phyloP scores from a whole-genome alignment of 2,329 filamentous ascomycete species.

The Coniochaeta prunicola region DNA sequence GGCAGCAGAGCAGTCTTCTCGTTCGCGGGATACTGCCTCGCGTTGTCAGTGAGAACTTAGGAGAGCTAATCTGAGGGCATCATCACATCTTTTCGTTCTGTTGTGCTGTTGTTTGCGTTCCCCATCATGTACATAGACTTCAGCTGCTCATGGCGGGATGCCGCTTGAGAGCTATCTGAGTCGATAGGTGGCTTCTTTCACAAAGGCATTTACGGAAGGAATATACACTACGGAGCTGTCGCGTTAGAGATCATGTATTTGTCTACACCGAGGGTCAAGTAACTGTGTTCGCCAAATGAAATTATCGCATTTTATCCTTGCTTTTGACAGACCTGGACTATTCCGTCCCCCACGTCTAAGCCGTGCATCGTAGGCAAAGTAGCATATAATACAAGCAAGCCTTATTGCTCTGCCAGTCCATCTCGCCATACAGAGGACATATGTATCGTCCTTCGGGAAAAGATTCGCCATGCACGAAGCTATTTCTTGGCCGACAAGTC shows the following conservation, averaged over 20 bases:
- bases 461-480: background rate
- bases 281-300: background rate
- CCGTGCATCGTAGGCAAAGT: background rate
- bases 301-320: background rate
- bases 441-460: background rate
- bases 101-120: background rate
- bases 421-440: background rate
- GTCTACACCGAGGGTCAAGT: background rate
- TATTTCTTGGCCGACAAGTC: background rate
- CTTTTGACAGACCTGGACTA: background rate
- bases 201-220: background rate
- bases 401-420: background rate
- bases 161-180: background rate
- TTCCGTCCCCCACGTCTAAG: background rate
- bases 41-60: slow-evolving; percentile 31
- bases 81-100: background rate
- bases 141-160: background rate
- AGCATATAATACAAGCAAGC: slow-evolving; percentile 1
- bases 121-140: background rate
- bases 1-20: slow-evolving; percentile 19
- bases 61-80: slow-evolving; percentile 34
- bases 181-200: background rate
- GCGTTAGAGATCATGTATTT: background rate
- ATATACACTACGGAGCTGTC: background rate
- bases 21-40: slow-evolving; percentile 10